Percentiles rank a stretch among this genome's conserved stretches.
phyloP scores from a whole-genome alignment of 495 filamentous ascomycete genomes.

The Cetradonia linearis region DNA sequence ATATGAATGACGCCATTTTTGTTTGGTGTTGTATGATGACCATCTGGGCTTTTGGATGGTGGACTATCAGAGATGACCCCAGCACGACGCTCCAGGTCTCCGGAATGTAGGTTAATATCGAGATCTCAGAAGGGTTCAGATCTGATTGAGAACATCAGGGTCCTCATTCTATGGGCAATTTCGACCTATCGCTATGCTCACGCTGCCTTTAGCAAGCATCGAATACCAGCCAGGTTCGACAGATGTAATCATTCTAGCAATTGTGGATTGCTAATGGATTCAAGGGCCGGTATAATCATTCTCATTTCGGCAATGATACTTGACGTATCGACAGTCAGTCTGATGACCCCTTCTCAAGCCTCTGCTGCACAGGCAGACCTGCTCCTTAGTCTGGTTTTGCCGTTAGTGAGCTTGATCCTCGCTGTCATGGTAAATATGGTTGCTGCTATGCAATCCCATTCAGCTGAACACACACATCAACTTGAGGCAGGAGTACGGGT shows the following conservation, averaged over 20 bases:
- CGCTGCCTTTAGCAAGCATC: neutral
- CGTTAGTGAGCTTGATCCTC: conserved; percentile 1
- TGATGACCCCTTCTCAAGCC: neutral
- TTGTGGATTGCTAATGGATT: neutral
- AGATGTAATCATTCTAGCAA: neutral
- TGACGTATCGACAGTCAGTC: neutral
- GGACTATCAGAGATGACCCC: neutral
- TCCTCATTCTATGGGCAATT: conserved; percentile 2
- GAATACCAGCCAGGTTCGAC: conserved; percentile 5
- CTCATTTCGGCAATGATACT: conserved; percentile 3
- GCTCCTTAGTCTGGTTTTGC: conserved; percentile 5
- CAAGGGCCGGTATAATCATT: neutral
- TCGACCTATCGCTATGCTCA: conserved; percentile 4
- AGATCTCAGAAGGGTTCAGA: neutral
- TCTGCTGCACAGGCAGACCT: conserved; percentile 3
- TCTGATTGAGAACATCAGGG: neutral
- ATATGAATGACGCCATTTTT: neutral
- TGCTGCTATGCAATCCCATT: neutral
- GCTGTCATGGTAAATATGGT: neutral
- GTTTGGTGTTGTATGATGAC: conserved; percentile 11
- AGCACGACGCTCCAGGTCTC: neutral
- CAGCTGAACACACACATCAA: neutral
- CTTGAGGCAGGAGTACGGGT: neutral
- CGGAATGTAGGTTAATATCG: neutral
- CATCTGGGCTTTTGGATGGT: conserved; percentile 10